Evolutionary conservation across 176 grass and related monocot species (phyloP), one percentile per base, ranked within the genome.

Genomic region (Musa itinerans): DNA sequence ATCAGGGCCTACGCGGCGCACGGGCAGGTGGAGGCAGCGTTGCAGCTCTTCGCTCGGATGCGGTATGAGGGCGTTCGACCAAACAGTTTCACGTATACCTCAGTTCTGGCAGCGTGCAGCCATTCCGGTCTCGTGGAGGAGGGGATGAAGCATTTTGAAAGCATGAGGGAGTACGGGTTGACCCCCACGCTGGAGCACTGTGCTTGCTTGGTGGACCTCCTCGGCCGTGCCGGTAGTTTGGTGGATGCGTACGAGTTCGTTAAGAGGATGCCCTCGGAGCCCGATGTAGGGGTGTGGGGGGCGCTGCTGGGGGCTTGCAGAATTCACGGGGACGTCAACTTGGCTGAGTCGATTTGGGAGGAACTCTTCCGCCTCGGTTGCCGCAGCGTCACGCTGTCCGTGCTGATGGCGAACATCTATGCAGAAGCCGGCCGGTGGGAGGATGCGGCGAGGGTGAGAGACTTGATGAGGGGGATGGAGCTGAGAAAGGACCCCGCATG

Each of bases 51-150:
- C 75, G 80, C 17, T 9, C 14, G 49, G 50, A 93, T 97, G 93
- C 80, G 80, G 73, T 50, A 4, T 22, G 66, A 81, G 78, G 86
- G 80, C 9, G 54, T 87, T 1, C 90, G 65, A 54, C 93, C 93
- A 2, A 97, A 93, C 78, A 77, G 87, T 2, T 90, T 88, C 79
- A 97, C 93, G 21, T 83, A 90, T 7, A 88, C 87, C 13, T 87
- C 90, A 4, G 82, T 97, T 63, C 76, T 97, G 76, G 74, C 82
- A 52, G 83, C 90, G 0, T 97, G 93, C 74, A 77, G 76, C 23
- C 59, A 92, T 75, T 88, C 87, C 2, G 90, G 93, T 82, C 81
- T 89, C 19, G 75, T 97, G 0, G 80, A 89, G 1, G 85, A 97
- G 80, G 93, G 90, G 14, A 50, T 92, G 63, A 82, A 48, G 78